Percentiles rank a stretch among this genome's conserved stretches.
phyloP scores from a whole-genome alignment of 257 asterid species.

The Eustoma russellianum region DNA sequence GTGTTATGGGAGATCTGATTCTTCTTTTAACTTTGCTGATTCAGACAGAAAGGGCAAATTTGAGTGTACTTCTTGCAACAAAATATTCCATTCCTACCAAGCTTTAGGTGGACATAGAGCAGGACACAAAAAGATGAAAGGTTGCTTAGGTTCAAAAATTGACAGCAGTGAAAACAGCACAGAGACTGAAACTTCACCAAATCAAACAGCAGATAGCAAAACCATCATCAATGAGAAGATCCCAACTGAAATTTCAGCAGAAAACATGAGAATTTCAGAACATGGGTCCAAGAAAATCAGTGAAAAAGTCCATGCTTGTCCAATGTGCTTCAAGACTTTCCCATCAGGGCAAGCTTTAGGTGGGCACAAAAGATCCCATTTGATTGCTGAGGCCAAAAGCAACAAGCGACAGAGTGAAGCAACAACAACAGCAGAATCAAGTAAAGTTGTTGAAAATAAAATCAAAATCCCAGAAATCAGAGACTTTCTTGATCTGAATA shows the following conservation, averaged over 20 bases:
- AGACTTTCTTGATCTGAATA: constrained; percentile 72
- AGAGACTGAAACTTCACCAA: constrained; percentile 26
- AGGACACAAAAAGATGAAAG: constrained; percentile 63
- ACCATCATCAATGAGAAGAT: constrained; percentile 4
- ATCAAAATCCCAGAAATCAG: constrained; percentile 35
- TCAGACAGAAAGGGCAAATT: constrained; percentile 28
- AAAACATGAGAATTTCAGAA: constrained; percentile 6
- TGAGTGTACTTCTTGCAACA: constrained; percentile 58
- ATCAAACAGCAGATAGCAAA: constrained; percentile 17
- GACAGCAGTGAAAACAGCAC: constrained; percentile 31
- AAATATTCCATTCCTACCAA: constrained; percentile 60
- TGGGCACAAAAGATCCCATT: constrained; percentile 84
- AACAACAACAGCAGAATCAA: too few species aligned
- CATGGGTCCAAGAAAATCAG: constrained; percentile 3
- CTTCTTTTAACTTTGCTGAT: background rate
- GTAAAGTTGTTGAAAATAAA: background rate
- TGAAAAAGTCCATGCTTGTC: constrained; percentile 51
- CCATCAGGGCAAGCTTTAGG: constrained; percentile 85
- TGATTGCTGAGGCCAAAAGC: constrained; percentile 30
- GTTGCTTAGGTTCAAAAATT: constrained; percentile 35
- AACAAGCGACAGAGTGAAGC: background rate
- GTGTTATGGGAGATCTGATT: constrained; percentile 7
- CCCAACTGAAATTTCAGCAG: constrained; percentile 4
- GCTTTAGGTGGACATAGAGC: constrained; percentile 90
- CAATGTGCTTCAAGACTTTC: constrained; percentile 66